These are phyloP conservation scores for Chaetomiaceae sp. DNA, from an alignment of 2,329 filamentous ascomycete genomes.

Conservation along the genomic window DNA sequence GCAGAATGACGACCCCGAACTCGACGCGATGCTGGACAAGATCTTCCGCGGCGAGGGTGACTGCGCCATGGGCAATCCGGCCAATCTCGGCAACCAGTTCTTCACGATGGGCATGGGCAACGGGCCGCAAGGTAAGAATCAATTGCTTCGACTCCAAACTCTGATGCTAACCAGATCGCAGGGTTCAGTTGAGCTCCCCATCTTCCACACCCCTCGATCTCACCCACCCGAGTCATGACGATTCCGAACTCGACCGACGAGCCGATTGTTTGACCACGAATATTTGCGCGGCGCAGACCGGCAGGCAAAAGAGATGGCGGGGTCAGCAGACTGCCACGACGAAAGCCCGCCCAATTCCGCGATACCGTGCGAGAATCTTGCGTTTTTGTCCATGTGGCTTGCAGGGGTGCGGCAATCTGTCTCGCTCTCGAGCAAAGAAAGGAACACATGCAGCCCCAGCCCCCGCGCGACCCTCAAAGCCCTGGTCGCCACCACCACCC, in stretches of 20 bases:
- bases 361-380: not conserved
- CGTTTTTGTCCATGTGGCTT: not conserved
- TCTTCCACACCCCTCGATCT: not conserved
- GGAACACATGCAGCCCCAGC: not conserved
- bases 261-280: too few species aligned
- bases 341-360: not conserved
- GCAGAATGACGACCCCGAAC: slow-evolving; percentile 6
- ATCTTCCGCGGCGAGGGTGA: slow-evolving; percentile 2
- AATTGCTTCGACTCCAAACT: not conserved
- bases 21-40: slow-evolving; percentile 12
- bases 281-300: too few species aligned
- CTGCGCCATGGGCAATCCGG: not conserved
- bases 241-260: too few species aligned
- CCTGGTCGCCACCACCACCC: not conserved
- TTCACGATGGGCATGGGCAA: slow-evolving; percentile 3
- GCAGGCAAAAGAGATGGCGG: not conserved
- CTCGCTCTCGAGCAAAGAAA: not conserved
- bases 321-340: not conserved
- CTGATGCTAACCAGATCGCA: not conserved
- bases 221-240: not conserved
- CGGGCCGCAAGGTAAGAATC: slow-evolving; percentile 1
- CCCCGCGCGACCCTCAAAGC: not conserved
- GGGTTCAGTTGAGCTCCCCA: slow-evolving; percentile 2
- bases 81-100: not conserved
- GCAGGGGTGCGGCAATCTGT: not conserved